Evolutionary conservation across 495 filamentous ascomycete species (phyloP), one percentile per base, ranked within the genome.

Genomic region (Tuber melanosporum): DNA sequence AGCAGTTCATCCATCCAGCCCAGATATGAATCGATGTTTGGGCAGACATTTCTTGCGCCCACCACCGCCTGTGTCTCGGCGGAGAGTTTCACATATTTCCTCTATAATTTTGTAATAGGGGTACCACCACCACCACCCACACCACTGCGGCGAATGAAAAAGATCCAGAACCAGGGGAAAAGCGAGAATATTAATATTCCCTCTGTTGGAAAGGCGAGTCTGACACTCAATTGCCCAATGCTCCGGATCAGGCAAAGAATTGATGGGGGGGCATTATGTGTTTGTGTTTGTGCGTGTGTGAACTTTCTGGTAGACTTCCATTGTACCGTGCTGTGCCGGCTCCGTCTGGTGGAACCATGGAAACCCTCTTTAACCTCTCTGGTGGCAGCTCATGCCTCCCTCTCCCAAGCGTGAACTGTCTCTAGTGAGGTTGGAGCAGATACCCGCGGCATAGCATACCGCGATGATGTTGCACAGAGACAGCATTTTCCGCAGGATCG

Each of bases 401-500:
- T 66, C 32, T 36, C 57, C 57, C 57, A 66, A 66, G 57, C 57
- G 14, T 32, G n/a, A 36, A 66, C 26, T 36, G 57, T 66, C 57
- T 36, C 57, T 66, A 26, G 57, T 32, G 57, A 36, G 1, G 57
- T 66, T 66, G 57, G 57, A 36, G 57, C 26, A 36, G 57, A 36
- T 66, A 66, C 57, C 57, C 57, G 57, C 26, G 14, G 57, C 57
- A 66, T 12, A 66, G 57, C 57, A 14, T 36, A 36, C 57, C 57
- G 26, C 26, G 57, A 66, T 66, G 26, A 66, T 66, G 57, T 66
- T 36, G 57, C 57, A 66, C 57, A 66, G 57, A 66, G 57, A 66
- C 32, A 36, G 57, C 57, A 66, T 66, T 66, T 66, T 66, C 57
- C 32, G 14, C 57, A 66, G 57, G 12, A 36, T 66, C 57, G 26